These are phyloP conservation scores for Sarocladiaceae sp. DNA, from an alignment of 2,329 filamentous ascomycete genomes.

Conservation along the genomic window DNA sequence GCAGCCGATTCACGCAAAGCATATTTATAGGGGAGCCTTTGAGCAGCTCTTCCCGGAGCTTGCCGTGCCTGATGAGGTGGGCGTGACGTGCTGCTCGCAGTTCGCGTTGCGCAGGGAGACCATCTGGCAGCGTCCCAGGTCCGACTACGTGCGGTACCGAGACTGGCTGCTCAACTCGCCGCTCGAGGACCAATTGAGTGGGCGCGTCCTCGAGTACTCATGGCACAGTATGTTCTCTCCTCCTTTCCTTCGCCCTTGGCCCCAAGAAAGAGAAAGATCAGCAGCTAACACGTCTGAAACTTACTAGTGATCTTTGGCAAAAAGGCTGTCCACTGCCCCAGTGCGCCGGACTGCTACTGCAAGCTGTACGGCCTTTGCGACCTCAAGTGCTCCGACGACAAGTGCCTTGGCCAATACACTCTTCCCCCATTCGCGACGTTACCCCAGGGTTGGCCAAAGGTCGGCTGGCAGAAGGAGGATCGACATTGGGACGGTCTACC, in stretches of 20 bases:
- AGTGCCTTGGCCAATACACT: slow-evolving; percentile 51
- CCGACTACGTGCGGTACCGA: slow-evolving; percentile 50
- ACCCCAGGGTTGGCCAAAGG: slow-evolving; percentile 54
- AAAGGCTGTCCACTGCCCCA: slow-evolving; percentile 52
- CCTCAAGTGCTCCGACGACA: slow-evolving; percentile 32
- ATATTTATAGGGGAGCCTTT: slow-evolving; percentile 36
- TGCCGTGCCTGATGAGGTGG: slow-evolving; percentile 42
- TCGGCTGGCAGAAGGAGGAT: slow-evolving; percentile 39
- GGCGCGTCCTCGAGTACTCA: slow-evolving; percentile 56
- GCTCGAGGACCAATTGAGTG: slow-evolving; percentile 47
- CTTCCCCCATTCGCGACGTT: slow-evolving; percentile 52
- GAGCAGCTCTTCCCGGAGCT: slow-evolving; percentile 33
- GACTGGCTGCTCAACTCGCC: slow-evolving; percentile 54
- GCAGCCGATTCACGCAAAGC: slow-evolving; percentile 31
- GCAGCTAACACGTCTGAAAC: slow-evolving; percentile 12
- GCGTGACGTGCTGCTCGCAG: slow-evolving; percentile 58
- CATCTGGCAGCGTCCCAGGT: slow-evolving; percentile 39
- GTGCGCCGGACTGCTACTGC: slow-evolving; percentile 58
- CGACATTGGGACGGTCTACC: slow-evolving; percentile 10
- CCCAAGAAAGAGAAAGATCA: background rate
- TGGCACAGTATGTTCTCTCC: slow-evolving; percentile 52
- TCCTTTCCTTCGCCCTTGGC: background rate
- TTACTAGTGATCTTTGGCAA: slow-evolving; percentile 51
- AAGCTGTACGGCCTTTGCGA: slow-evolving; percentile 58
- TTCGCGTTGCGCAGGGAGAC: slow-evolving; percentile 53